phyloP scores from a whole-genome alignment of 306 rosid genomes.

The Ormosia semicastrata region DNA sequence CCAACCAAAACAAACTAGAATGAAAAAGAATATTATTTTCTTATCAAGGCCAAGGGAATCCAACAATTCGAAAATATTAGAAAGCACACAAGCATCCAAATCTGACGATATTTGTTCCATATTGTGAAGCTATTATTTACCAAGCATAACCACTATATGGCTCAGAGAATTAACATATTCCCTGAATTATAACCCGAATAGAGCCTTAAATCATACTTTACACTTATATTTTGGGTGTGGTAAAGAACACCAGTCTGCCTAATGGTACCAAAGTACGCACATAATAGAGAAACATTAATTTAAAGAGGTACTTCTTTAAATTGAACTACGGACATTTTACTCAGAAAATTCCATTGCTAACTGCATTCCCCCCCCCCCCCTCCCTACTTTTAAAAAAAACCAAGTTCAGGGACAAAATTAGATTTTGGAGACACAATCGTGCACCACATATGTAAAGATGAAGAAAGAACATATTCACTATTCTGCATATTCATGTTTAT shows the following conservation, averaged over 20 bases:
- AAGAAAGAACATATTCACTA: not conserved
- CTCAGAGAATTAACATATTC: not conserved
- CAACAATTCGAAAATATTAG: conserved; percentile 5
- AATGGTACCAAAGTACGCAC: not conserved
- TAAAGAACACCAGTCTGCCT: not conserved
- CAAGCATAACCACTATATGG: conserved; percentile 3
- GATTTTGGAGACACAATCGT: not conserved
- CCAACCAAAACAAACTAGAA: conserved; percentile 3
- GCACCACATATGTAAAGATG: not conserved
- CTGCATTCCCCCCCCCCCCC: not conserved
- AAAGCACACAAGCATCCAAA: conserved; percentile 10
- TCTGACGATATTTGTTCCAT: conserved; percentile 4
- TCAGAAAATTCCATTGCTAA: not conserved
- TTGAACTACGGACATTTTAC: too few species aligned
- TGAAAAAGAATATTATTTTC: not conserved
- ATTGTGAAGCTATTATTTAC: conserved; percentile 15
- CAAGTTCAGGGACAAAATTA: not conserved
- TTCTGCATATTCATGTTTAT: not conserved
- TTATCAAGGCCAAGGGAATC: not conserved
- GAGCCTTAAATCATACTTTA: conserved; percentile 10
- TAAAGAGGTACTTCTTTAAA: too few species aligned
- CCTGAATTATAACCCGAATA: not conserved
- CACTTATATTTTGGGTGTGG: not conserved
- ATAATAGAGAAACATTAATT: not conserved
- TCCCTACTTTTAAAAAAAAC: not conserved